These are phyloP conservation scores for Cydonia oblonga DNA, from an alignment of 331 rosid species.

Conservation along the genomic window DNA sequence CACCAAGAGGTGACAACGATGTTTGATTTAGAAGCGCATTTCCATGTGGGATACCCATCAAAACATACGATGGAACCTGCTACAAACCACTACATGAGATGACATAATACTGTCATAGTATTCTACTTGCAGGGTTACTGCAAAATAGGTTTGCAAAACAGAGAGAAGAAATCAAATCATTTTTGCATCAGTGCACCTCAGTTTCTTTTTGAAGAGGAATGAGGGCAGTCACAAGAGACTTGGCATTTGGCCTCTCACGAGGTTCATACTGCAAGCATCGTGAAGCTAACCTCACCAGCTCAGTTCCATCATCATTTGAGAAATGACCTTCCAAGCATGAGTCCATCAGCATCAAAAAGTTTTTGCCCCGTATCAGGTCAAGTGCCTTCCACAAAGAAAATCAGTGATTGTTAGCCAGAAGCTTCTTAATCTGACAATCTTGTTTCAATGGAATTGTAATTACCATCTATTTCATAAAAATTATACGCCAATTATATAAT, in stretches of 20 bases:
- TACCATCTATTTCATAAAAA: neutral
- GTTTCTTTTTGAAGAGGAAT: constrained; percentile 77
- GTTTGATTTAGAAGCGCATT: constrained; percentile 43
- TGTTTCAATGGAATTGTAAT: neutral
- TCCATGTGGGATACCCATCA: constrained; percentile 69
- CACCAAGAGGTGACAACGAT: constrained; percentile 65
- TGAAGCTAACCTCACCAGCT: constrained; percentile 71
- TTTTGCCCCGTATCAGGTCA: constrained; percentile 78
- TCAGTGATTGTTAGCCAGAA: neutral
- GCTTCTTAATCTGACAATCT: neutral
- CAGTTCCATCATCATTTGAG: constrained; percentile 81
- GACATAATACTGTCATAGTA: neutral
- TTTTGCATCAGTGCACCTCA: constrained; percentile 27
- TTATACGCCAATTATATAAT: neutral
- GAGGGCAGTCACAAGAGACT: constrained; percentile 67
- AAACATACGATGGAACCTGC: constrained; percentile 62
- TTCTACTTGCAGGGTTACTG: constrained; percentile 1
- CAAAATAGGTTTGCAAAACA: constrained; percentile 2
- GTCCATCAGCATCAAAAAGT: constrained; percentile 66
- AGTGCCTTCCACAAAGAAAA: constrained; percentile 51
- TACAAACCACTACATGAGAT: constrained; percentile 20
- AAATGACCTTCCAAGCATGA: constrained; percentile 84
- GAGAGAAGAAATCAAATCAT: constrained; percentile 15
- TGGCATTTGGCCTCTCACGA: constrained; percentile 91
- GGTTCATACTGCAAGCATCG: constrained; percentile 85